These are phyloP conservation scores for Centaurea solstitialis DNA, from an alignment of 129 eudicot genomes.

Conservation along the genomic window DNA sequence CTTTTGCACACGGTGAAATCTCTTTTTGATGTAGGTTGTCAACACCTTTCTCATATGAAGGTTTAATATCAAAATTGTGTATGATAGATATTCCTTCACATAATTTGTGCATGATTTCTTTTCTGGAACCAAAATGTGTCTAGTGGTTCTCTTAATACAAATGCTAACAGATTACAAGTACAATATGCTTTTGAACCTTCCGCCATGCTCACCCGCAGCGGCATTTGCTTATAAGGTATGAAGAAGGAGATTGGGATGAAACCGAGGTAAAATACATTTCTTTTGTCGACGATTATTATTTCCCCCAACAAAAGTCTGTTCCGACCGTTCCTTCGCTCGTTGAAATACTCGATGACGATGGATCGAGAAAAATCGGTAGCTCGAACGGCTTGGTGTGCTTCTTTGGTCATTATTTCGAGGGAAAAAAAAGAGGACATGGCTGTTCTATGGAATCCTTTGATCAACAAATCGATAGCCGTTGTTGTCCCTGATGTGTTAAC, in stretches of 20 bases:
- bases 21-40: too few species aligned
- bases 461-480: neutral
- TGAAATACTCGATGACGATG: neutral
- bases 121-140: too few species aligned
- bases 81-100: too few species aligned
- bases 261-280: neutral
- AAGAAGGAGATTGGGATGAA: neutral
- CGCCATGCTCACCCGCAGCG: neutral
- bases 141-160: too few species aligned
- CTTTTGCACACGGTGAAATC: too few species aligned
- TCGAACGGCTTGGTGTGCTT: neutral
- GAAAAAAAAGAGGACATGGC: neutral
- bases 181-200: neutral
- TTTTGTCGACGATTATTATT: neutral
- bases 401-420: neutral
- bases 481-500: neutral
- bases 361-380: neutral
- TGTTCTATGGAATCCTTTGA: neutral
- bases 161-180: too few species aligned
- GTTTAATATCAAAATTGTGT: too few species aligned
- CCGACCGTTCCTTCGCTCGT: neutral
- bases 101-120: too few species aligned
- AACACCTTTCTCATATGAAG: too few species aligned
- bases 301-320: neutral
- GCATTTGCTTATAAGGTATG: slow-evolving; percentile 20